Evolutionary conservation across 495 filamentous ascomycete species (phyloP), one percentile per base, ranked within the genome.

Genomic region (Corynascus novoguineensis): DNA sequence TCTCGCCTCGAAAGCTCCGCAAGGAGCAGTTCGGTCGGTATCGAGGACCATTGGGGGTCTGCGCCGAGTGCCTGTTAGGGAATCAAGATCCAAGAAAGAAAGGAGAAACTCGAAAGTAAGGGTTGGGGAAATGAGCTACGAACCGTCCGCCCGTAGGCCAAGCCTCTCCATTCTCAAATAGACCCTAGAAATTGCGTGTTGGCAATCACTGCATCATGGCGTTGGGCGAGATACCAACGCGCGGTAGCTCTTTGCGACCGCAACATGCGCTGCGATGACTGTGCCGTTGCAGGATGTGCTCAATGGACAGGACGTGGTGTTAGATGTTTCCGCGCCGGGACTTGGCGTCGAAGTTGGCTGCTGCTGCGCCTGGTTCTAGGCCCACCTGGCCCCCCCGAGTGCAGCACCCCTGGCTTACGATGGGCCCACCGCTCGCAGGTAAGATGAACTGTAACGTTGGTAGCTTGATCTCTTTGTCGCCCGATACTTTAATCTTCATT

Each of bases 1-100:
- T 67, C 68, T 65, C 81, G 73, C 64, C 69, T 66, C 50, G 67
- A 65, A 34, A 83, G 69, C 63, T 83, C 81, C 60, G 76, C 77
- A 42, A 68, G 73, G 27, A 83, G 75, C 40, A 76, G 40, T 12
- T 75, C 65, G 32, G 79, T 81, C 10, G 80, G 73, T 22, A 83
- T 71, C 45, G 70, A 72, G 32, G 75, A 64, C 78, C 78, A 81
- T 19, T 64, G 21, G 37, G 60, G 41, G 40, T 64, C 68, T 69
- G 55, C 14, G n/a, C 7, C n/a, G 12, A 8, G 49, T 8, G 49
- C 49, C 14, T 15, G 49, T 40, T 8, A 51, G 49, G n/a, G n/a
- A 40, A 15, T 14, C 14, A 11, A 9, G 24, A 15, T 28, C 14
- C 14, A 15, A 17, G 37, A 40, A 6, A 5, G 5, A 40, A 3